Evolutionary conservation across 805 yeast species (phyloP).

Genomic region (Candida palmyrensis): DNA sequence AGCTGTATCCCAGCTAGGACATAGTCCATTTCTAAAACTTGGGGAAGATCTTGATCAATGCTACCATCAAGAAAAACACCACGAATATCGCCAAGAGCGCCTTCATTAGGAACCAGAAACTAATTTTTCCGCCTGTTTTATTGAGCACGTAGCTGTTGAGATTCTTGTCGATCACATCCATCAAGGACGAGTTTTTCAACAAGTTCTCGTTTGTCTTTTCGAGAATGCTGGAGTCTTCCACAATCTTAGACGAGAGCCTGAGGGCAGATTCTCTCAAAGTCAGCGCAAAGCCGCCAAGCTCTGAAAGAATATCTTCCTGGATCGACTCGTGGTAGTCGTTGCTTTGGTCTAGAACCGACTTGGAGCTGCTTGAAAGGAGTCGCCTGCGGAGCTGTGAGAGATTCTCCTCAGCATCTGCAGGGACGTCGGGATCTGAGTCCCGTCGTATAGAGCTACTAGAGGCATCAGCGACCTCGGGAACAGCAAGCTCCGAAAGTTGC

Average conservation of each 20-base stretch:
- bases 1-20: no score
- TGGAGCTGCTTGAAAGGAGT: conserved; percentile 9
- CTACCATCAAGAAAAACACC: conserved; percentile 25
- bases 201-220: conserved; percentile 31
- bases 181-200: conserved; percentile 22
- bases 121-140: conserved; percentile 37
- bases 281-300: conserved; percentile 44
- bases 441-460: neutral
- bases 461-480: neutral
- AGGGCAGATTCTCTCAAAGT: conserved; percentile 45
- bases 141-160: conserved; percentile 32
- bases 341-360: conserved; percentile 10
- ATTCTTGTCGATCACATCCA: conserved; percentile 29
- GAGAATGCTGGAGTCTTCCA: conserved; percentile 30
- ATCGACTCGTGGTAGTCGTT: conserved; percentile 37
- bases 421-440: neutral
- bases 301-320: conserved; percentile 46
- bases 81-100: conserved; percentile 20
- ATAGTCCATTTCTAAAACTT: no score
- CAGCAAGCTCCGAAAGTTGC: conserved; percentile 1
- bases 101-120: conserved; percentile 34
- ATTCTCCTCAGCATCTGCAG: conserved; percentile 12
- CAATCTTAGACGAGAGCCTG: conserved; percentile 30
- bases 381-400: conserved; percentile 18
- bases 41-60: conserved; percentile 33